A percentile compares a stretch with the other conserved stretches of the same genome.
These are phyloP conservation scores for Colletotrichum liriopes DNA, from an alignment of 2,329 filamentous ascomycete species.

Conservation along the genomic window DNA sequence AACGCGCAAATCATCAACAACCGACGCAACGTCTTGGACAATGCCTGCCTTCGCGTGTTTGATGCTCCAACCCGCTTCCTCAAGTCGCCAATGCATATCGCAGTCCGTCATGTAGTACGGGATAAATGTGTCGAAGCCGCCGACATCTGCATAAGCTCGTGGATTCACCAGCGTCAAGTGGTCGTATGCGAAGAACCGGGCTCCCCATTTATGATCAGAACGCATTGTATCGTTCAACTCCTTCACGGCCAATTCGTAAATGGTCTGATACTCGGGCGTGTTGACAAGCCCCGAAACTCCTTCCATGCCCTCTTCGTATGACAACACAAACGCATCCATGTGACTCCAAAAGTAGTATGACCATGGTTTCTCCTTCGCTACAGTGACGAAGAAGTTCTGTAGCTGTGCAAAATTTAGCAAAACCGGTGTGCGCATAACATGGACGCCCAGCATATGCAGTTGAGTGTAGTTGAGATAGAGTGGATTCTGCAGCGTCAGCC, in stretches of 20 bases:
- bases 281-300: conserved; percentile 47
- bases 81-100: conserved; percentile 66
- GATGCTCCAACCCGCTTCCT: conserved; percentile 61
- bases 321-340: conserved; percentile 65
- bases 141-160: conserved; percentile 63
- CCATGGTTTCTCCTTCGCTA: conserved; percentile 61
- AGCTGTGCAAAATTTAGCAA: conserved; percentile 69
- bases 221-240: conserved; percentile 53
- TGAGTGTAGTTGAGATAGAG: conserved; percentile 69
- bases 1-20: conserved; percentile 62
- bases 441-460: conserved; percentile 66
- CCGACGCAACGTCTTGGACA: conserved; percentile 62
- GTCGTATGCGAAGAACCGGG: conserved; percentile 72
- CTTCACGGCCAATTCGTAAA: conserved; percentile 58
- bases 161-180: conserved; percentile 71
- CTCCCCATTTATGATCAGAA: conserved; percentile 61
- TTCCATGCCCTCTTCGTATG: conserved; percentile 56
- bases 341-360: conserved; percentile 70
- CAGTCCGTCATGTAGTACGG: conserved; percentile 73
- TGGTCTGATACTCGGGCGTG: conserved; percentile 56
- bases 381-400: conserved; percentile 67
- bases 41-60: conserved; percentile 57
- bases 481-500: conserved; percentile 68
- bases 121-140: conserved; percentile 72
- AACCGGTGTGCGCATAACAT: conserved; percentile 66